A percentile compares a stretch with the other conserved stretches of the same genome.
Conservation (phyloP, 208 protist species). For the Acanthamoeba triangularis region DNA sequence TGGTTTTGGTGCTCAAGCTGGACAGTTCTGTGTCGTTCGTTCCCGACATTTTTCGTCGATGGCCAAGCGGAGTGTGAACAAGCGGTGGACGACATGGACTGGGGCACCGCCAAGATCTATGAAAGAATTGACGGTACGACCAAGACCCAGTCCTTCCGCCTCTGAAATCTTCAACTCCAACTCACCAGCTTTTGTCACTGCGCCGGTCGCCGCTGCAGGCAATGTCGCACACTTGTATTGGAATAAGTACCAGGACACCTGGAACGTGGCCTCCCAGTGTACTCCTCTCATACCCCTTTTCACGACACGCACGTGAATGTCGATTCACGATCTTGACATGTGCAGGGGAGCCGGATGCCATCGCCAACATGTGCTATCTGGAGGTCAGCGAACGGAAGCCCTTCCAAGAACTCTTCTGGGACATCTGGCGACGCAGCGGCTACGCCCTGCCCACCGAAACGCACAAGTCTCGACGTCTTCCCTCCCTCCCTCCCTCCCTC, state of each 20-base stretch:
- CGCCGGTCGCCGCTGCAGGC: background rate
- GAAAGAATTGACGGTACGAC: background rate
- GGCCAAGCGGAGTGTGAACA: background rate
- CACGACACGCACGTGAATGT: background rate
- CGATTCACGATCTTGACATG: no score
- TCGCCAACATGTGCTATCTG: background rate
- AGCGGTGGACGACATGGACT: background rate
- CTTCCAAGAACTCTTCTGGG: constrained; percentile 1
- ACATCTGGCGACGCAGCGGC: background rate
- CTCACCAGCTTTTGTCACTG: background rate
- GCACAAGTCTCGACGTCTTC: background rate
- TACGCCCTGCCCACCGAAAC: background rate
- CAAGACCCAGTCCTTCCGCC: no score
- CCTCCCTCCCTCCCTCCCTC: background rate
- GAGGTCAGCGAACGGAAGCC: background rate
- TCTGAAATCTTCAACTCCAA: no score
- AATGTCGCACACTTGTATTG: background rate
- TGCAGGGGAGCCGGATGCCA: constrained; percentile 29
- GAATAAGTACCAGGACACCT: background rate
- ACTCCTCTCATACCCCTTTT: background rate
- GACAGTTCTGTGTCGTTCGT: background rate
- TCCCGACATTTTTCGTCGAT: background rate
- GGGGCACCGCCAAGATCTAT: background rate
- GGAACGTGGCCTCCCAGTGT: constrained; percentile 35
- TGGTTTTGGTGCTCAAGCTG: no score